phyloP scores from a whole-genome alignment of 176 grass and related monocot species.

The Eragrostis curvula region DNA sequence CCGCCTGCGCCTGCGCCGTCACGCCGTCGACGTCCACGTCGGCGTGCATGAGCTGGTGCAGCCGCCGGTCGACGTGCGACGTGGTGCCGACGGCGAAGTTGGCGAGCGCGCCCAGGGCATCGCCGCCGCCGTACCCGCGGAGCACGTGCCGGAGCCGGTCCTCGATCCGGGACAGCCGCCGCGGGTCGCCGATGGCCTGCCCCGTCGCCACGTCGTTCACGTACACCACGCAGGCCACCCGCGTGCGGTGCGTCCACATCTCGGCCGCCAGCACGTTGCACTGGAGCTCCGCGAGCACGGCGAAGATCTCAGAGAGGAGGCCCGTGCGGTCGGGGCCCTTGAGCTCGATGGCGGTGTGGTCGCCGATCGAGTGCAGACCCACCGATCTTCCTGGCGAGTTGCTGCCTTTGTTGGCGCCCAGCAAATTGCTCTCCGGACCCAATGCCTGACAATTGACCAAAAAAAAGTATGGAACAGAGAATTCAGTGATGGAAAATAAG shows the following conservation, averaged over 20 bases:
- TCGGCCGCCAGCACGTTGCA: conserved; percentile 93
- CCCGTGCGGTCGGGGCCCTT: conserved; percentile 85
- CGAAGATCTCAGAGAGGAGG: conserved; percentile 90
- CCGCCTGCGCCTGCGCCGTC: not conserved
- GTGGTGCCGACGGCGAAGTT: conserved; percentile 70
- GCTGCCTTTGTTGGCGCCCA: conserved; percentile 43
- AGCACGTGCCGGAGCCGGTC: conserved; percentile 73
- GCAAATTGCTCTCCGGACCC: conserved; percentile 80
- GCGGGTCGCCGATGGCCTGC: conserved; percentile 52
- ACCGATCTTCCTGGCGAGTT: conserved; percentile 64
- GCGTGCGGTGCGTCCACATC: conserved; percentile 81
- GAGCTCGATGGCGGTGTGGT: conserved; percentile 88
- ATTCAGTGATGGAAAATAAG: not conserved
- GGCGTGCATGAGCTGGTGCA: conserved; percentile 96
- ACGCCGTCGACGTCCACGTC: conserved; percentile 58
- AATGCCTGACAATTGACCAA: conserved; percentile 61
- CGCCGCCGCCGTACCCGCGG: conserved; percentile 47
- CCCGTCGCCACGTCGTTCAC: conserved; percentile 77
- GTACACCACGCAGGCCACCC: conserved; percentile 79
- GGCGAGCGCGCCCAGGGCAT: conserved; percentile 48
- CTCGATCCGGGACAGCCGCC: conserved; percentile 53
- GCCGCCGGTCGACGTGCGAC: conserved; percentile 74
- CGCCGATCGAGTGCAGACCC: conserved; percentile 78
- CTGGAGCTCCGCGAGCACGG: conserved; percentile 69
- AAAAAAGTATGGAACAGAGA: not conserved